Conservation (phyloP, 306 rosid genomes). For the Potentilla sterilis region DNA sequence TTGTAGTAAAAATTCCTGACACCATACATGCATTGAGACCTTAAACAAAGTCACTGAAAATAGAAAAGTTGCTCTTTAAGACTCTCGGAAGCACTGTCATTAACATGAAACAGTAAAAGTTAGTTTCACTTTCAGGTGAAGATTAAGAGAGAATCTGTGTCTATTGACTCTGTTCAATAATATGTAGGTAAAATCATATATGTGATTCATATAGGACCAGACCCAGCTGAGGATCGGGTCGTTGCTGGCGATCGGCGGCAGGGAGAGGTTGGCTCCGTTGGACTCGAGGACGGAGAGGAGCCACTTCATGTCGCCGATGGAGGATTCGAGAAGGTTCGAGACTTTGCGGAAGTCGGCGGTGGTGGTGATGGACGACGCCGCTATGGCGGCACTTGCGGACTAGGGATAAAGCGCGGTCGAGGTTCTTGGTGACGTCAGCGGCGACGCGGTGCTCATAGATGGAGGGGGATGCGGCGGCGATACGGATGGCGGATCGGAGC, state of each 20-base stretch:
- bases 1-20: too few relatives aligned
- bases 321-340: constrained; percentile 54
- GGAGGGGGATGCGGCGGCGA: constrained; percentile 40
- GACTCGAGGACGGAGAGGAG: constrained; percentile 59
- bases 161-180: too few relatives aligned
- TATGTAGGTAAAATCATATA: too few relatives aligned
- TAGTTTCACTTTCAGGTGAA: too few relatives aligned
- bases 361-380: constrained; percentile 64
- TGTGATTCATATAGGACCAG: too few relatives aligned
- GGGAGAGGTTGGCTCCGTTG: too few relatives aligned
- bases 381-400: constrained; percentile 60
- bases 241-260: constrained; percentile 76
- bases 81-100: too few relatives aligned
- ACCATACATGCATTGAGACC: too few relatives aligned
- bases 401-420: constrained; percentile 54
- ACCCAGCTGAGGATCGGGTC: constrained; percentile 86
- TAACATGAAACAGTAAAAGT: too few relatives aligned
- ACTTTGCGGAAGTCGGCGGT: constrained; percentile 67
- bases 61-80: too few relatives aligned
- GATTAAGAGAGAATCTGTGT: too few relatives aligned
- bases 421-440: constrained; percentile 52
- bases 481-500: constrained; percentile 60
- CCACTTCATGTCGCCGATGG: constrained; percentile 76
- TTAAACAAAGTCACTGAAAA: too few relatives aligned
- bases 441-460: constrained; percentile 74